Conservation (phyloP, 768 basidiomycete genomes). For the Kwoniella mangroviensis region DNA sequence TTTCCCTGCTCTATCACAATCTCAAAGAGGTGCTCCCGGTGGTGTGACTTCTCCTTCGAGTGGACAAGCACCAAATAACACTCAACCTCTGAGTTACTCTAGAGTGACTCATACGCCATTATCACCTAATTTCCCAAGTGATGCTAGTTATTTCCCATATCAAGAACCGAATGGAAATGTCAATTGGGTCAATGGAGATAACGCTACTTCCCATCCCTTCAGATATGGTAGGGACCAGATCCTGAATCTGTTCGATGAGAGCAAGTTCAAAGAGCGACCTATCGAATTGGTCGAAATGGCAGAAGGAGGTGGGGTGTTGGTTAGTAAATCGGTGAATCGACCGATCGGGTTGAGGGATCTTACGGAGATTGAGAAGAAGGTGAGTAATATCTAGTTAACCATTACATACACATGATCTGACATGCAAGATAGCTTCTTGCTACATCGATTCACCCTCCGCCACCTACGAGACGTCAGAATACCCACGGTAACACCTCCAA, state of each 20-base stretch:
- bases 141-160: constrained; percentile 43
- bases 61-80: constrained; percentile 14
- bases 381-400: constrained; percentile 56
- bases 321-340: constrained; percentile 70
- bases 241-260: constrained; percentile 59
- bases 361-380: constrained; percentile 86
- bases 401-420: neutral
- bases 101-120: constrained; percentile 45
- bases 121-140: constrained; percentile 40
- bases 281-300: constrained; percentile 73
- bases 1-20: constrained; percentile 38
- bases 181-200: constrained; percentile 7
- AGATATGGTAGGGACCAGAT: constrained; percentile 53
- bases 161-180: constrained; percentile 34
- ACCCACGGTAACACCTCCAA: constrained; percentile 19
- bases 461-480: constrained; percentile 72
- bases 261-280: constrained; percentile 67
- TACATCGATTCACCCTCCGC: constrained; percentile 80
- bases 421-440: constrained; percentile 71
- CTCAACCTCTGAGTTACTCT: constrained; percentile 42
- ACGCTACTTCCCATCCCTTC: constrained; percentile 43
- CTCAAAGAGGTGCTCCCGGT: constrained; percentile 5
- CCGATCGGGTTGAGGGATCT: constrained; percentile 79
- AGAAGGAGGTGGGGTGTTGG: constrained; percentile 42
- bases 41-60: constrained; percentile 30